Percentiles rank a stretch among this genome's conserved stretches.
Conservation (phyloP, 177 flowering plant species). For the Vitis hybrid region DNA sequence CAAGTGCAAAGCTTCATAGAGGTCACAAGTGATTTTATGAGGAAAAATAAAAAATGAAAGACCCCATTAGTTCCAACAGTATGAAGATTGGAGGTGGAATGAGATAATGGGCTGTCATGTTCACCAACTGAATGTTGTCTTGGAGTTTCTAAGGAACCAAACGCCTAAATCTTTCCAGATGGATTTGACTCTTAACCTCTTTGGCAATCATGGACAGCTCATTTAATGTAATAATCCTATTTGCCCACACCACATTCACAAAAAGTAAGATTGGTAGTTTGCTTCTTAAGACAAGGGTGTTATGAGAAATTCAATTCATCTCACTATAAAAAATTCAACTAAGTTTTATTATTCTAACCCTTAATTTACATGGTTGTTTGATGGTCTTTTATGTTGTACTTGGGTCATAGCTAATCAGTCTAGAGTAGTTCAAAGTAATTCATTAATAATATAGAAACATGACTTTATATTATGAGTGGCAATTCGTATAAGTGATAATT, state of each 20-base stretch:
- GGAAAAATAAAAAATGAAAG: neutral
- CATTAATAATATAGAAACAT: no score
- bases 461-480: no score
- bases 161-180: constrained; percentile 11
- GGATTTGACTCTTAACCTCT: constrained; percentile 3
- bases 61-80: constrained; percentile 4
- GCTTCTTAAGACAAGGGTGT: no score
- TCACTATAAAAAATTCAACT: no score
- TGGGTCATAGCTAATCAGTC: no score
- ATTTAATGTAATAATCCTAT: constrained; percentile 1
- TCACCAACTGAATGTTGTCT: neutral
- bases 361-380: no score
- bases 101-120: neutral
- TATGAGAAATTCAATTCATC: no score
- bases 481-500: no score
- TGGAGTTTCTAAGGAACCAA: constrained; percentile 7
- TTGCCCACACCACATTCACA: neutral
- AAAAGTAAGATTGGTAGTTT: no score
- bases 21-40: neutral
- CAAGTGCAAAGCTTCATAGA: neutral
- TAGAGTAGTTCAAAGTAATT: no score
- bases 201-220: constrained; percentile 4
- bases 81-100: constrained; percentile 3
- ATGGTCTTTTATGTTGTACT: no score
- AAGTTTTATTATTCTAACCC: no score